A percentile compares a stretch with the other conserved stretches of the same genome.
phyloP scores from a whole-genome alignment of 2,329 filamentous ascomycete genomes.

The Remersonia thermophila region DNA sequence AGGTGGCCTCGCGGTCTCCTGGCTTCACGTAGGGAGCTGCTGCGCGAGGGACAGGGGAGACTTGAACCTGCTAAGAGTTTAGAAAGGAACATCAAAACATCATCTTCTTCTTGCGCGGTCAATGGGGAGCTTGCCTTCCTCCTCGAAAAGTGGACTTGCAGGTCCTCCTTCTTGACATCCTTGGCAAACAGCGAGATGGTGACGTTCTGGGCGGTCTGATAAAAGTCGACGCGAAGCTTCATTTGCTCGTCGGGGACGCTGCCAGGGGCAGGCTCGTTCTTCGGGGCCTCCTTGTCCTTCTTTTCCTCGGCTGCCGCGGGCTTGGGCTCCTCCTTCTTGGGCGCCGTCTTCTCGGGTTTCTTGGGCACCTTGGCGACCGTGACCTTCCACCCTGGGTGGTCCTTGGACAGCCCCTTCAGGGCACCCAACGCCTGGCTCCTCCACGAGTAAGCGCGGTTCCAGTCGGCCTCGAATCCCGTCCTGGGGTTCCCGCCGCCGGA shows the following conservation, averaged over 20 bases:
- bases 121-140: conserved; percentile 12
- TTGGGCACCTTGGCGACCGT: conserved; percentile 25
- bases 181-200: conserved; percentile 30
- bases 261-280: conserved; percentile 4
- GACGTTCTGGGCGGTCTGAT: conserved; percentile 27
- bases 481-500: conserved; percentile 1
- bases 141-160: conserved; percentile 15
- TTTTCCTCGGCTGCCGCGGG: background rate
- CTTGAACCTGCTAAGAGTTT: conserved; percentile 11
- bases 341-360: conserved; percentile 18
- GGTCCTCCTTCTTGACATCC: conserved; percentile 21
- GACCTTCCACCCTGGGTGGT: conserved; percentile 35
- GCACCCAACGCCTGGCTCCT: conserved; percentile 34
- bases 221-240: conserved; percentile 28
- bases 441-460: conserved; percentile 32
- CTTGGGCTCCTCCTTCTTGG: conserved; percentile 6
- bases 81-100: too few species aligned
- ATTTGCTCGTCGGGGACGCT: conserved; percentile 19
- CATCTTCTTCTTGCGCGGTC: too few species aligned
- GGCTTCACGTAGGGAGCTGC: conserved; percentile 15
- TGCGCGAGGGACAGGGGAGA: conserved; percentile 16
- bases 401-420: conserved; percentile 32
- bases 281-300: conserved; percentile 5
- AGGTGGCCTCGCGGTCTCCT: conserved; percentile 15
- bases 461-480: conserved; percentile 18